Evolutionary conservation across 2,329 filamentous ascomycete species (phyloP).

Genomic region (Zymoseptoria ardabiliae): DNA sequence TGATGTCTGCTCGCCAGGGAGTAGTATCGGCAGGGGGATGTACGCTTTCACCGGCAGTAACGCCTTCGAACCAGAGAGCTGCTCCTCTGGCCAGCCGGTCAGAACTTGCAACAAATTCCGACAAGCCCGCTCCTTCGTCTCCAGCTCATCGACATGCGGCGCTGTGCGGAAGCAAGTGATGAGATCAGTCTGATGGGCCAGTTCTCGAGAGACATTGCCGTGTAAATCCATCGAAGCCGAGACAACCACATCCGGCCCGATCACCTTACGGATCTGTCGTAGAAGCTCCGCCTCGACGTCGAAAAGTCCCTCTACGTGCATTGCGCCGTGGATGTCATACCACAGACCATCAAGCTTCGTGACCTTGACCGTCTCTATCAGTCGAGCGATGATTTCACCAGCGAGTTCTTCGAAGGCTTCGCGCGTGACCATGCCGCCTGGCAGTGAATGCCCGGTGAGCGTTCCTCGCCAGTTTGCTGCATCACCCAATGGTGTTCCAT

Average conservation of each 20-base stretch:
- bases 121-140: constrained; percentile 15
- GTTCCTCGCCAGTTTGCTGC: constrained; percentile 12
- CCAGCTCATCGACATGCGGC: constrained; percentile 14
- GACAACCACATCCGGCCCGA: constrained; percentile 12
- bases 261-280: constrained; percentile 9
- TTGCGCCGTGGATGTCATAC: constrained; percentile 19
- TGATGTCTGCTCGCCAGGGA: constrained; percentile 16
- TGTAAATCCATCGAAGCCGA: constrained; percentile 19
- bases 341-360: constrained; percentile 12
- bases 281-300: constrained; percentile 17
- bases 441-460: constrained; percentile 12
- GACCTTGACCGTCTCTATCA: constrained; percentile 1
- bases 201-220: constrained; percentile 15
- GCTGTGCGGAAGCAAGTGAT: constrained; percentile 16
- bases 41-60: constrained; percentile 15
- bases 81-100: not conserved
- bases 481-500: constrained; percentile 5
- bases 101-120: constrained; percentile 12
- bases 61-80: not conserved
- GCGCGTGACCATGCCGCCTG: constrained; percentile 14
- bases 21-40: constrained; percentile 14
- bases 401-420: constrained; percentile 15
- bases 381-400: constrained; percentile 7
- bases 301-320: constrained; percentile 15
- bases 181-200: constrained; percentile 12